These are phyloP conservation scores for Fusarium circinatum DNA, from an alignment of 2,329 filamentous ascomycete species.

Conservation along the genomic window DNA sequence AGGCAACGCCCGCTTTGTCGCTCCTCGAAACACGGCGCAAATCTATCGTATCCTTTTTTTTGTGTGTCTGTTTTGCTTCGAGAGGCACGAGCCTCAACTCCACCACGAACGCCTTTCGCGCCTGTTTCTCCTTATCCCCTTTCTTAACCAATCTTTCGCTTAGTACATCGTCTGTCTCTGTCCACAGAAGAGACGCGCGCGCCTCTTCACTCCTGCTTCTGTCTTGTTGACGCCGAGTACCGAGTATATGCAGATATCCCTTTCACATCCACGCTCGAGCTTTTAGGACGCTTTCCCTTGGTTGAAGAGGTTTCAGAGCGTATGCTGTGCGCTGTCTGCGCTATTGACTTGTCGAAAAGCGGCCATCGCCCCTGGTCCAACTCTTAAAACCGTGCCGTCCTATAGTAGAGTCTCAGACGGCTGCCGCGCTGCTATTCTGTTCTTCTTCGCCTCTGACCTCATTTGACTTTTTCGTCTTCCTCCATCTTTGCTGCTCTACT, in stretches of 20 bases:
- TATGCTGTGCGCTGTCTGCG: conserved; percentile 28
- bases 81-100: conserved; percentile 41
- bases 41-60: conserved; percentile 22
- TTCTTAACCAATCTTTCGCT: conserved; percentile 24
- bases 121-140: conserved; percentile 25
- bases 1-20: conserved; percentile 42
- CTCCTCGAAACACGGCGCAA: conserved; percentile 37
- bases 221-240: conserved; percentile 21
- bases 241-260: conserved; percentile 17
- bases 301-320: conserved; percentile 16
- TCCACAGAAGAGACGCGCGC: conserved; percentile 16
- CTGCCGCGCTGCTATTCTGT: conserved; percentile 37
- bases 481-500: conserved; percentile 41
- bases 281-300: conserved; percentile 10
- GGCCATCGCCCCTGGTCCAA: conserved; percentile 37
- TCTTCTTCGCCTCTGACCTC: conserved; percentile 53
- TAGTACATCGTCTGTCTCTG: conserved; percentile 19
- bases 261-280: conserved; percentile 12
- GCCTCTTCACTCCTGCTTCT: conserved; percentile 18
- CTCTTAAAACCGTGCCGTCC: conserved; percentile 31
- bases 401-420: conserved; percentile 39
- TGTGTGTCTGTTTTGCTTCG: conserved; percentile 15
- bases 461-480: conserved; percentile 49
- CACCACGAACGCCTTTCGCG: conserved; percentile 32
- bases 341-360: conserved; percentile 37